Evolutionary conservation across 106 monocot species (phyloP), one percentile per base, ranked within the genome.

Genomic region (Allium fistulosum): DNA sequence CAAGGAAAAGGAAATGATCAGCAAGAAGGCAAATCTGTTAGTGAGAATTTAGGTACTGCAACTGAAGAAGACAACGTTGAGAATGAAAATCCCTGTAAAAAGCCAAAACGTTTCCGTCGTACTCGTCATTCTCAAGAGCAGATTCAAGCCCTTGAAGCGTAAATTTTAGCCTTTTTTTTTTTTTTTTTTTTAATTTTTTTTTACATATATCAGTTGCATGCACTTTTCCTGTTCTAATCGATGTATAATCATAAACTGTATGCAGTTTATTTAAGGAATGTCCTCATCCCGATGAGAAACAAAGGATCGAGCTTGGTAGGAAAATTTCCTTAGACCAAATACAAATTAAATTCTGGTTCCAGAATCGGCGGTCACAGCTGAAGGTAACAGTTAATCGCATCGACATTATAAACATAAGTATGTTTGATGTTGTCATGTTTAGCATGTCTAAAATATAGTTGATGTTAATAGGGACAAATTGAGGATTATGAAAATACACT

Each of bases 291-390:
- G 90, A 94, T 46, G 94, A 94, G 78, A 90, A 90, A 74, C 94
- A 94, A 71, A 73, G 94, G 68, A 13, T 83, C 68, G 90, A 90
- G 51, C 79, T 94, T 11, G 87, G 90, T 82, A 73, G 63, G 73
- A 57, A 85, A 58, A 80, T 94, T 12, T 51, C 51, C 68, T 61
- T 94, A n/a, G 90, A 90, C 67, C 70, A 55, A 46, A 79, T 86
- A 9, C 94, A 94, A 76, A 90, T 94, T 63, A 94, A 94, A 68
- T 94, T 94, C 76, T 94, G 94, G 94, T 94, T 94, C 82, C 94
- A 94, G 70, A 94, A 94, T 57, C 67, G 94, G 0, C 84, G 94
- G 14, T 90, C 94, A 9, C 94, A 90, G 79, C 87, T 94, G 94
- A 94, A 94, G 94, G 94, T 87, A 49, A 13, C 27, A 26, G 10